A percentile compares a stretch with the other conserved stretches of the same genome.
Conservation (phyloP, 2,329 filamentous ascomycete species). For the Pseudopithomyces maydicus region DNA sequence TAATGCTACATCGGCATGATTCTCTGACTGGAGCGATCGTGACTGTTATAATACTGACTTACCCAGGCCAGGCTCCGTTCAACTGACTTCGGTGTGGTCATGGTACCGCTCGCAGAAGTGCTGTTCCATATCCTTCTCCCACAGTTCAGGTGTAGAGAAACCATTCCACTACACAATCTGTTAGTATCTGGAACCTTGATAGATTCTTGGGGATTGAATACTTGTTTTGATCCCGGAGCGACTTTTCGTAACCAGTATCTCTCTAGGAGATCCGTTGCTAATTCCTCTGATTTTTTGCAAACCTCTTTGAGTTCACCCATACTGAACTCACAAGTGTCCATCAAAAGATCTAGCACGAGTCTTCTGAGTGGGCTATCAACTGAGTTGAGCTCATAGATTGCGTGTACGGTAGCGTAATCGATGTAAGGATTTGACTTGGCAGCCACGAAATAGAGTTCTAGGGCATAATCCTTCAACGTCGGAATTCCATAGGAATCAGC, state of each 20-base stretch:
- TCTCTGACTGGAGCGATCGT: too few relatives aligned
- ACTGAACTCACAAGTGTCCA: background rate
- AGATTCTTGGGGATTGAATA: background rate
- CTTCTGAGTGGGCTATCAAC: background rate
- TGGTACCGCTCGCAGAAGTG: background rate
- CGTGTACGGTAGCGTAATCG: background rate
- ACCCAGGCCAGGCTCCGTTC: too few relatives aligned
- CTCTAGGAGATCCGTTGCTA: background rate
- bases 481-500: background rate
- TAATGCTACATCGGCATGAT: too few relatives aligned
- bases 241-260: background rate
- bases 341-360: background rate
- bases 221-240: background rate
- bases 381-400: background rate
- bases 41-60: too few relatives aligned
- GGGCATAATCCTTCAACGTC: background rate
- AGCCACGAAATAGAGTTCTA: background rate
- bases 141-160: background rate
- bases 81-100: background rate
- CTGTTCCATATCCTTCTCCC: background rate
- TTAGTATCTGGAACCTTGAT: background rate
- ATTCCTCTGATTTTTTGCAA: background rate
- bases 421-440: background rate
- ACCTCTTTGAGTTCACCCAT: background rate
- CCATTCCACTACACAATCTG: background rate